A percentile compares a stretch with the other conserved stretches of the same genome.
Evolutionary conservation across 179 eudicot species (phyloP).

Genomic region (Spergularia azorica): DNA sequence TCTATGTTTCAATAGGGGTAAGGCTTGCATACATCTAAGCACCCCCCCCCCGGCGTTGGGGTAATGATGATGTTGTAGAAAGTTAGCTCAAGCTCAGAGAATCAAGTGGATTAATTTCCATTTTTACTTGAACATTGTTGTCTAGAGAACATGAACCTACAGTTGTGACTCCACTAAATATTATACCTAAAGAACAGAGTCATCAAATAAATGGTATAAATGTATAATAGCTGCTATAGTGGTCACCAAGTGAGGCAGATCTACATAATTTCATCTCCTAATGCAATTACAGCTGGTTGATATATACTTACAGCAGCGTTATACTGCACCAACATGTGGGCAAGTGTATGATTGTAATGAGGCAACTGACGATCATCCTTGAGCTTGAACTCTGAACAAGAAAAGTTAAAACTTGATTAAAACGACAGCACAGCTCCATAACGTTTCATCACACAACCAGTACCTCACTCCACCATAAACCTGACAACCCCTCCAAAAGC

Average conservation of each 20-base stretch:
- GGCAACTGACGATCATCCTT: conserved; percentile 37
- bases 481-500: background rate
- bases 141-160: background rate
- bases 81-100: background rate
- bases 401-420: conserved; percentile 14
- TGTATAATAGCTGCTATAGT: background rate
- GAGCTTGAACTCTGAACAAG: conserved; percentile 50
- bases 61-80: no score
- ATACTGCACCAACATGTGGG: conserved; percentile 77
- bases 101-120: background rate
- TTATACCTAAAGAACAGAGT: background rate
- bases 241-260: background rate
- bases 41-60: no score
- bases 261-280: background rate
- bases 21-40: no score
- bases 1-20: no score
- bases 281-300: background rate
- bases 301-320: conserved; percentile 80
- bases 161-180: background rate
- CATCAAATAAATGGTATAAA: background rate
- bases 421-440: background rate
- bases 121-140: background rate
- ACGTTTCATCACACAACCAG: background rate
- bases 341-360: conserved; percentile 70
- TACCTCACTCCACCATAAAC: background rate